Percentiles rank a stretch among this genome's conserved stretches.
These are phyloP conservation scores for Talaromyces atroroseus DNA, from an alignment of 2,329 filamentous ascomycete species.

Conservation along the genomic window DNA sequence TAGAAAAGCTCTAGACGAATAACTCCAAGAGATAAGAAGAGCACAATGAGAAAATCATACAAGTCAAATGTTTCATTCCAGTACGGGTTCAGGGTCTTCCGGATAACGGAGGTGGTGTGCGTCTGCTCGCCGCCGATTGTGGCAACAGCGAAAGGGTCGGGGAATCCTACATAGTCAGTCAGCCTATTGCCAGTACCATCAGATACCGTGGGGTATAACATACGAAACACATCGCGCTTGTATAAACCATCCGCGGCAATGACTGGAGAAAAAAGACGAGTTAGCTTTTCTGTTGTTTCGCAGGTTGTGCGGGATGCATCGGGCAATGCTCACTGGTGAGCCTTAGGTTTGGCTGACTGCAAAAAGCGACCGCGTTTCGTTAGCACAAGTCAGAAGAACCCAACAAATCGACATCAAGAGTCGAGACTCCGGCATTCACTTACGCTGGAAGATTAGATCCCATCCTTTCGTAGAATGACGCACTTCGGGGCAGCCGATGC, in stretches of 20 bases:
- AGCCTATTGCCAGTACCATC: background rate
- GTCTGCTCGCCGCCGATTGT: conserved; percentile 98
- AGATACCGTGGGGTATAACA: conserved; percentile 34
- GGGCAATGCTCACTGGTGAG: conserved; percentile 67
- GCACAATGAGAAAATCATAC: conserved; percentile 49
- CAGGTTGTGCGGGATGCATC: background rate
- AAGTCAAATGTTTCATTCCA: conserved; percentile 99
- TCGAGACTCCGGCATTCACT: conserved; percentile 31
- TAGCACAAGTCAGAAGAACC: conserved; percentile 15
- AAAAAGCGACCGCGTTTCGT: conserved; percentile 16
- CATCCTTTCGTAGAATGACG: conserved; percentile 32
- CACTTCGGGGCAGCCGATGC: conserved; percentile 23
- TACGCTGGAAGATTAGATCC: conserved; percentile 61
- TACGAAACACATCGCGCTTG: conserved; percentile 99
- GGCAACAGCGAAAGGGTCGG: conserved; percentile 94
- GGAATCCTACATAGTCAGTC: conserved; percentile 64
- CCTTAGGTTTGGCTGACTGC: conserved; percentile 77
- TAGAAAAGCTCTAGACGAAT: background rate
- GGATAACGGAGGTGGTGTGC: conserved; percentile 94
- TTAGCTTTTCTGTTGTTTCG: conserved; percentile 1
- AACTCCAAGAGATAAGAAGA: background rate
- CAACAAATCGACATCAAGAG: background rate
- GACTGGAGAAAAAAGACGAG: conserved; percentile 56
- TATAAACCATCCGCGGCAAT: conserved; percentile 98
- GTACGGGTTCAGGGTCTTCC: conserved; percentile 97